These are phyloP conservation scores for Circinella umbellata DNA, from an alignment of 371 early-diverging fungal genomes.

Conservation along the genomic window DNA sequence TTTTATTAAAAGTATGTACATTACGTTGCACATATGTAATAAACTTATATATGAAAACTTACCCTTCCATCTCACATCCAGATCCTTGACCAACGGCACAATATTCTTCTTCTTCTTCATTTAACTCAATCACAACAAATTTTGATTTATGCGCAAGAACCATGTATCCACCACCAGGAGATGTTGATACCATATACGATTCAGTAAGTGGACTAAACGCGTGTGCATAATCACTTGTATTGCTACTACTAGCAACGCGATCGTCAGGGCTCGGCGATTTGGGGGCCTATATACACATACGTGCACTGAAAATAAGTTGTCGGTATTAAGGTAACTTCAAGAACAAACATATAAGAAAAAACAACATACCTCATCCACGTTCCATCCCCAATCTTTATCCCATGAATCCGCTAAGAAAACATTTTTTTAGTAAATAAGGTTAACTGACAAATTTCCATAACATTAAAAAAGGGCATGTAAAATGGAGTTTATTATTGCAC, in stretches of 20 bases:
- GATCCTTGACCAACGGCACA: constrained; percentile 60
- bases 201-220: constrained; percentile 29
- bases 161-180: constrained; percentile 39
- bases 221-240: constrained; percentile 11
- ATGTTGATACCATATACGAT: constrained; percentile 39
- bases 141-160: constrained; percentile 49
- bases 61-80: constrained; percentile 49
- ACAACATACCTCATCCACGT: constrained; percentile 39
- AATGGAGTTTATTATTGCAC: not conserved
- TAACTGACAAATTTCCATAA: too few relatives aligned
- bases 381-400: constrained; percentile 54
- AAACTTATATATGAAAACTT: not conserved
- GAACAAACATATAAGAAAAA: too few relatives aligned
- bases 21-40: too few relatives aligned
- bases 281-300: not conserved
- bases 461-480: too few relatives aligned
- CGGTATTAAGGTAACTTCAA: too few relatives aligned
- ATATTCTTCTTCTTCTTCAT: constrained; percentile 46
- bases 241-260: not conserved
- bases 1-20: too few relatives aligned
- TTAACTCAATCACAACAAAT: constrained; percentile 46
- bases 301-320: not conserved
- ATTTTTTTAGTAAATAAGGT: too few relatives aligned
- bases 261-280: not conserved
- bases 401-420: constrained; percentile 38